phyloP scores from a whole-genome alignment of 208 protist genomes.

The Kentomonas sorsogonicus region DNA sequence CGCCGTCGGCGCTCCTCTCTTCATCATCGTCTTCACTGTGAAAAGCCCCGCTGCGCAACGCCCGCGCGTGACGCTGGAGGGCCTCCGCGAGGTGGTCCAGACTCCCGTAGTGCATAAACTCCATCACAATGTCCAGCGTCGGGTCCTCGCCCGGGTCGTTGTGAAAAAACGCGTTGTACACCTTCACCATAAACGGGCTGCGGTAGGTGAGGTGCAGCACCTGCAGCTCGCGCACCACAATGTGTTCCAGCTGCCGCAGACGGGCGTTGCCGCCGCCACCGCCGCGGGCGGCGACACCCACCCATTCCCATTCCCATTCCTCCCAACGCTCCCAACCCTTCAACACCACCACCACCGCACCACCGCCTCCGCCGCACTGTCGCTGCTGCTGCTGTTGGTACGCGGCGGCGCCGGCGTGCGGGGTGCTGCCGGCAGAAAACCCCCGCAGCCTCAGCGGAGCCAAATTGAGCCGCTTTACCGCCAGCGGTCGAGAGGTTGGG shows the following conservation, averaged over 20 bases:
- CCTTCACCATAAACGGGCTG: slow-evolving; percentile 86
- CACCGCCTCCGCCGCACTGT: slow-evolving; percentile 25
- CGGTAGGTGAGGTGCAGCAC: slow-evolving; percentile 82
- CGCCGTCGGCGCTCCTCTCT: too few relatives aligned
- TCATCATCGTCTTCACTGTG: too few relatives aligned
- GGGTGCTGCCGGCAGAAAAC: too few relatives aligned
- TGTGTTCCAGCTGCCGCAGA: slow-evolving; percentile 55
- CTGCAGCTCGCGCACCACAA: slow-evolving; percentile 77
- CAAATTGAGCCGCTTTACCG: slow-evolving; percentile 81
- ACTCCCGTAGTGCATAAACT: slow-evolving; percentile 89
- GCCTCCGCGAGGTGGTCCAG: slow-evolving; percentile 44
- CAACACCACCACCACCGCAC: too few relatives aligned
- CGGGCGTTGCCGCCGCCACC: slow-evolving; percentile 16
- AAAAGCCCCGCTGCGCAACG: too few relatives aligned
- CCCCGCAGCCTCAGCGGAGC: too few relatives aligned
- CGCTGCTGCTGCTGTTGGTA: too few relatives aligned
- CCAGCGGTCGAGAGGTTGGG: slow-evolving; percentile 53
- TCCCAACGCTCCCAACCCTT: too few relatives aligned
- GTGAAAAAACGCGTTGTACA: slow-evolving; percentile 84
- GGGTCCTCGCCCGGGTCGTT: slow-evolving; percentile 34
- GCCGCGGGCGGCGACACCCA: too few relatives aligned
- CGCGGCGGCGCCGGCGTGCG: too few relatives aligned
- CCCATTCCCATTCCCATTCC: too few relatives aligned
- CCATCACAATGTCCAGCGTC: slow-evolving; percentile 81
- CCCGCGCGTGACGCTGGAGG: slow-evolving; percentile 34